phyloP scores from a whole-genome alignment of 768 basidiomycete genomes.

The Termitomyces sp. region DNA sequence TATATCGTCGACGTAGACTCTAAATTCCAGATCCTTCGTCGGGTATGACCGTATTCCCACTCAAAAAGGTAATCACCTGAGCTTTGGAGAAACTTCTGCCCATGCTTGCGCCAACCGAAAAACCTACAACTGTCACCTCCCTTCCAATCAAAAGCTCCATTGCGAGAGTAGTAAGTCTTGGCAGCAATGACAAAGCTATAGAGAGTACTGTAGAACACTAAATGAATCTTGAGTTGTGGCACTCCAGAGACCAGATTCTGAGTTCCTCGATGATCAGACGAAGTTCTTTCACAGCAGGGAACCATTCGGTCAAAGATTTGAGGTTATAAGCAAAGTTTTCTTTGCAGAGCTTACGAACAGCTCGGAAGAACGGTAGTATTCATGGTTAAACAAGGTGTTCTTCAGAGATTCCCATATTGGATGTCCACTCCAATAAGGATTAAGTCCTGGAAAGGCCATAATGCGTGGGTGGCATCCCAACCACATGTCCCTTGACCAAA shows the following conservation, averaged over 20 bases:
- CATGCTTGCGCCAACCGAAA: too few species aligned
- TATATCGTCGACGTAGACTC: too few species aligned
- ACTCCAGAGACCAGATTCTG: not conserved
- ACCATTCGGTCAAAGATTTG: too few species aligned
- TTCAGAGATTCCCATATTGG: not conserved
- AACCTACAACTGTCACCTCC: too few species aligned
- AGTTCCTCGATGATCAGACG: not conserved
- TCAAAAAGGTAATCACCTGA: too few species aligned
- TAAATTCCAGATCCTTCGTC: too few species aligned
- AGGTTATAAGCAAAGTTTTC: not conserved
- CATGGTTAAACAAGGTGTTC: too few species aligned
- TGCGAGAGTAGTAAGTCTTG: too few species aligned
- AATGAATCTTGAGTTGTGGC: not conserved
- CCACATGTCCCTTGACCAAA: not conserved
- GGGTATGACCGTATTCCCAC: too few species aligned
- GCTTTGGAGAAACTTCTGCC: too few species aligned
- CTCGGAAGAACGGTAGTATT: not conserved
- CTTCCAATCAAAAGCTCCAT: too few species aligned
- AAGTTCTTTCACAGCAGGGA: not conserved
- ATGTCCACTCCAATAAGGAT: not conserved
- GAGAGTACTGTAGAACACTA: not conserved
- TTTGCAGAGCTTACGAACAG: not conserved
- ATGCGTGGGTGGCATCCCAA: not conserved
- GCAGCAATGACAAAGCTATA: not conserved
- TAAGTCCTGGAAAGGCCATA: not conserved